phyloP scores from a whole-genome alignment of 2,329 filamentous ascomycete species.

The Colletotrichum chlorophyti region DNA sequence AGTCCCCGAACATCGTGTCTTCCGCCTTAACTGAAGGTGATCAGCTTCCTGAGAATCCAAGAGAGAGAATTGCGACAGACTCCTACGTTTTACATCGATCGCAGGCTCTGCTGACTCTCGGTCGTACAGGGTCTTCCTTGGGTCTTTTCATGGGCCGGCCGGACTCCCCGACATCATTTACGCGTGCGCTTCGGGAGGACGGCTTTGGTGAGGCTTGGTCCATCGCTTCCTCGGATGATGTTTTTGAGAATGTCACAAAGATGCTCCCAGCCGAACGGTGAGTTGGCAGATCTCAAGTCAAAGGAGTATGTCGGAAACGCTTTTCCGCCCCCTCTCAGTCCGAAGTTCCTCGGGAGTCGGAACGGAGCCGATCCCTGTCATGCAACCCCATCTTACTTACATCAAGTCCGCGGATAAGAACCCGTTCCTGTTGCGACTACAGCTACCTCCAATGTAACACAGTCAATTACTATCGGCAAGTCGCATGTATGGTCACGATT shows the following conservation, averaged over 20 bases:
- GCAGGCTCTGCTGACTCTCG: constrained; percentile 29
- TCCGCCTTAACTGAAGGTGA: constrained; percentile 25
- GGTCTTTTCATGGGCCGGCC: neutral
- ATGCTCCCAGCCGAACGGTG: neutral
- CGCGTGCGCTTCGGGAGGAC: neutral
- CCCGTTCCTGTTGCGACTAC: neutral
- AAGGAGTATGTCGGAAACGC: neutral
- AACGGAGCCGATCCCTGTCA: constrained; percentile 6
- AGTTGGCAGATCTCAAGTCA: too few relatives aligned
- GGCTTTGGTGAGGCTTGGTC: neutral
- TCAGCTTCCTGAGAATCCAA: too few relatives aligned
- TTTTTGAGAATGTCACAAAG: neutral
- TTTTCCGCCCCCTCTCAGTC: constrained; percentile 12
- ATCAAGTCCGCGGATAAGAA: constrained; percentile 2
- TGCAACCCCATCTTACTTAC: too few relatives aligned
- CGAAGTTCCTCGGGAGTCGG: neutral
- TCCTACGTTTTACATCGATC: constrained; percentile 36
- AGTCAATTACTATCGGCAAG: too few relatives aligned
- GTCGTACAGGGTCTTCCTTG: neutral
- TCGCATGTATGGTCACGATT: too few relatives aligned
- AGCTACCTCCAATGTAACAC: too few relatives aligned
- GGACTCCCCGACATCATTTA: neutral
- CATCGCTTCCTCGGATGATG: constrained; percentile 4
- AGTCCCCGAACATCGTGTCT: constrained; percentile 35
- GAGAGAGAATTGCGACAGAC: too few relatives aligned